Conservation (phyloP, 2,329 filamentous ascomycete genomes). For the Raffaelea deltoideospora region DNA sequence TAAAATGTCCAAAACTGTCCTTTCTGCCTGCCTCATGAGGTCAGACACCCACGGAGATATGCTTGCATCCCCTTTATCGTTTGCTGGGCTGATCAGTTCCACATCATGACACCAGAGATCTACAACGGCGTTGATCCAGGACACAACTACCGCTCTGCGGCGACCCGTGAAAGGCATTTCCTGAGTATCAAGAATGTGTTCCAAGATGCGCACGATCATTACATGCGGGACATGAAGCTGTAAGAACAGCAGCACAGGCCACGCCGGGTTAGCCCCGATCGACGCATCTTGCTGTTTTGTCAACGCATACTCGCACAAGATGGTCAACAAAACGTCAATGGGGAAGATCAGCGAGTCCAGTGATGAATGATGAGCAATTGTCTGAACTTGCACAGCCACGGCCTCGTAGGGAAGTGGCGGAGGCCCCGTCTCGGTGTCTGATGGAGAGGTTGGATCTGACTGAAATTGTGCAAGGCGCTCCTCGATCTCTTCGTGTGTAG, state of each 20-base stretch:
- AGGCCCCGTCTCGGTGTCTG: conserved; percentile 22
- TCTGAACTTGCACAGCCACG: conserved; percentile 47
- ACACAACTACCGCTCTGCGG: conserved; percentile 32
- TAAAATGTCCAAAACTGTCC: conserved; percentile 20
- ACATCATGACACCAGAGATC: conserved; percentile 34
- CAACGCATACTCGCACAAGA: conserved; percentile 47
- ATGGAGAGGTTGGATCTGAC: too few species aligned
- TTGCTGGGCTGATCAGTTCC: conserved; percentile 25
- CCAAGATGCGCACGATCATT: conserved; percentile 39
- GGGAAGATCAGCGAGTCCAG: conserved; percentile 54
- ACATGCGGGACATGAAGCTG: conserved; percentile 40
- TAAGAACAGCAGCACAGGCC: conserved; percentile 42
- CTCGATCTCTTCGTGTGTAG: conserved; percentile 45
- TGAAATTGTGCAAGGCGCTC: conserved; percentile 23
- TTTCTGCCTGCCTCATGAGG: conserved; percentile 34
- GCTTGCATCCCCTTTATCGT: conserved; percentile 19
- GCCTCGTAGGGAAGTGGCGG: conserved; percentile 52
- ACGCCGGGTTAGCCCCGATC: conserved; percentile 39
- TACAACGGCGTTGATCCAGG: conserved; percentile 36
- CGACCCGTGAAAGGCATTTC: conserved; percentile 42
- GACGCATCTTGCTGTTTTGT: conserved; percentile 42
- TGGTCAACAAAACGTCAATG: conserved; percentile 41
- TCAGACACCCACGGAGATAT: conserved; percentile 31
- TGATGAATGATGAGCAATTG: conserved; percentile 49
- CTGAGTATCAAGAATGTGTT: conserved; percentile 41